These are phyloP conservation scores for Yamadazyma sp. DNA, from an alignment of 805 yeast genomes.

Conservation along the genomic window DNA sequence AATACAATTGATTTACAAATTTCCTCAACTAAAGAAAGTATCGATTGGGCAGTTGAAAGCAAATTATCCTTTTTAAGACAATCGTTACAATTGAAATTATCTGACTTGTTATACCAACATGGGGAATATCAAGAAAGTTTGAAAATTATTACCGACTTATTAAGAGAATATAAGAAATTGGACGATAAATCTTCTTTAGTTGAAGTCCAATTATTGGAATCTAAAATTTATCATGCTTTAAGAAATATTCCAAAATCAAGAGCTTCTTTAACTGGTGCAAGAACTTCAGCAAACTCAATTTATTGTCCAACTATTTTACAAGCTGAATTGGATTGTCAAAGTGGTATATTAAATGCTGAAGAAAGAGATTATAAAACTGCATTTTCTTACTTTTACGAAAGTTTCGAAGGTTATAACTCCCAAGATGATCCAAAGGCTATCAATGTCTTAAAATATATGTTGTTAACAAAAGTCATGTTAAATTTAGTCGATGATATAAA, in stretches of 20 bases:
- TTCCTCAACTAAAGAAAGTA: constrained; percentile 68
- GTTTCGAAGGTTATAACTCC: constrained; percentile 85
- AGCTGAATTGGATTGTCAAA: constrained; percentile 92
- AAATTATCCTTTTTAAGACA: constrained; percentile 89
- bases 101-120: constrained; percentile 69
- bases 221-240: constrained; percentile 85
- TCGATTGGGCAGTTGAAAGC: constrained; percentile 81
- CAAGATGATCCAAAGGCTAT: constrained; percentile 61
- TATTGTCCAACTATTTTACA: constrained; percentile 92
- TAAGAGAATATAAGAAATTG: constrained; percentile 84
- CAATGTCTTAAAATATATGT: constrained; percentile 85
- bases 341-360: constrained; percentile 94
- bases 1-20: constrained; percentile 68
- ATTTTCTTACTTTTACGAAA: constrained; percentile 89
- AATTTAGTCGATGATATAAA: constrained; percentile 84
- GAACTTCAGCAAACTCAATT: constrained; percentile 96
- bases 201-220: constrained; percentile 90
- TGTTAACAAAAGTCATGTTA: constrained; percentile 89
- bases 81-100: constrained; percentile 77
- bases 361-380: constrained; percentile 97
- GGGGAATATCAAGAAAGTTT: constrained; percentile 67
- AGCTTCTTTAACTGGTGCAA: constrained; percentile 90
- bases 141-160: constrained; percentile 63
- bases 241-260: constrained; percentile 87
- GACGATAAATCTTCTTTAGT: constrained; percentile 95